Evolutionary conservation across 139 green algal genomes (phyloP).

Genomic region (Coelastrella sp.): DNA sequence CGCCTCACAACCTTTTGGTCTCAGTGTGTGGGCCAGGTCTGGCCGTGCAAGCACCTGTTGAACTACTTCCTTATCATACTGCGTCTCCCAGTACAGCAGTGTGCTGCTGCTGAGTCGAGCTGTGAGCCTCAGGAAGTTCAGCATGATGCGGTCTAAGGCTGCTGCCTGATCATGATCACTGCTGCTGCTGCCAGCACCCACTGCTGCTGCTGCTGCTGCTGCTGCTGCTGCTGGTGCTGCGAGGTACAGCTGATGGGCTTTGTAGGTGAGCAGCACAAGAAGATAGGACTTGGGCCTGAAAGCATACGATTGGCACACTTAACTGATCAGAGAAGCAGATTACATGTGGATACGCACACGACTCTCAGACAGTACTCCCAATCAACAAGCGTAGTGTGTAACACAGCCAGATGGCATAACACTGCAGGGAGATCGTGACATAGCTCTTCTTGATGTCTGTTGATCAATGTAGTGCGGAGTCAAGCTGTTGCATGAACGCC

Average conservation of each 20-base stretch:
- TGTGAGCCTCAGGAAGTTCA: constrained; percentile 1
- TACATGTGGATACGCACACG: background rate
- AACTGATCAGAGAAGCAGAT: too few relatives aligned
- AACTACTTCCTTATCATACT: background rate
- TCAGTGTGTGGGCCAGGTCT: background rate
- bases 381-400: too few relatives aligned
- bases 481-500: background rate
- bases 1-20: background rate
- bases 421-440: too few relatives aligned
- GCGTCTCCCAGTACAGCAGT: background rate
- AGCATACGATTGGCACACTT: too few relatives aligned
- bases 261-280: background rate
- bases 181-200: background rate
- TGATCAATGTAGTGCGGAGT: background rate
- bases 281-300: background rate
- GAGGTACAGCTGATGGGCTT: background rate
- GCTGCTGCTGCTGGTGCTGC: background rate
- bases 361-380: too few relatives aligned
- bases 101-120: background rate
- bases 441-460: too few relatives aligned
- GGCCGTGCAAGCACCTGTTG: background rate
- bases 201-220: background rate
- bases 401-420: too few relatives aligned
- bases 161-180: background rate
- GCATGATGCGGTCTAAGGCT: background rate